Conservation (phyloP, 768 basidiomycete genomes). For the Phallus indusiatus region DNA sequence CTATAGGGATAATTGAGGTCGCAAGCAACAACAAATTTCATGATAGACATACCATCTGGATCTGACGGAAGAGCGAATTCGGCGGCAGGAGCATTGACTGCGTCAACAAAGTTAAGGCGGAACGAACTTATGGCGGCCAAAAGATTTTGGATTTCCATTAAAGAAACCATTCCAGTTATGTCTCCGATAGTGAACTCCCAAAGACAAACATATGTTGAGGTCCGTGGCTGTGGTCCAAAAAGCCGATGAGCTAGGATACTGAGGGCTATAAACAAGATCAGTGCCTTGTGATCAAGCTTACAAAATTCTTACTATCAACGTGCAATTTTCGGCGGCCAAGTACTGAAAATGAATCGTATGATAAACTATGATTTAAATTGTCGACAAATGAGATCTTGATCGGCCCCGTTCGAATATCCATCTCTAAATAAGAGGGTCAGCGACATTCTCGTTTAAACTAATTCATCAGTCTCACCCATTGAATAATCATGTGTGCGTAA, state of each 20-base stretch:
- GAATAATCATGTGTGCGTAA: constrained; percentile 78
- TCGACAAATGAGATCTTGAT: constrained; percentile 42
- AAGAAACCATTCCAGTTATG: constrained; percentile 47
- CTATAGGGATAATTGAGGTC: constrained; percentile 28
- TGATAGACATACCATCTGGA: constrained; percentile 61
- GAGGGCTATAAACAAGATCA: constrained; percentile 40
- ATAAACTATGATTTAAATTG: constrained; percentile 25
- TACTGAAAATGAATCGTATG: not conserved
- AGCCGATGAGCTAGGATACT: constrained; percentile 77
- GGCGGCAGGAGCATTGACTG: constrained; percentile 69
- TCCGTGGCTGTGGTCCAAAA: constrained; percentile 82
- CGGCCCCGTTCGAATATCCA: constrained; percentile 65
- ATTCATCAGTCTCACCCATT: constrained; percentile 52
- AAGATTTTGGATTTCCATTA: constrained; percentile 42
- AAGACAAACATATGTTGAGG: constrained; percentile 80
- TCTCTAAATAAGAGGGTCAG: constrained; percentile 39
- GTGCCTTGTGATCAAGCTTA: not conserved
- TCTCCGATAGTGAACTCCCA: constrained; percentile 81
- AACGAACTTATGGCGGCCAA: constrained; percentile 48
- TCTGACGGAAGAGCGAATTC: constrained; percentile 53
- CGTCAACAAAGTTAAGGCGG: constrained; percentile 61
- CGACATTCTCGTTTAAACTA: not conserved
- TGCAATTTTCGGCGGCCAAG: constrained; percentile 17
- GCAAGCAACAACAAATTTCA: not conserved
- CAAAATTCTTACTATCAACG: constrained; percentile 29